Evolutionary conservation across 106 monocot species (phyloP).

Genomic region (Dendrobium nobile): DNA sequence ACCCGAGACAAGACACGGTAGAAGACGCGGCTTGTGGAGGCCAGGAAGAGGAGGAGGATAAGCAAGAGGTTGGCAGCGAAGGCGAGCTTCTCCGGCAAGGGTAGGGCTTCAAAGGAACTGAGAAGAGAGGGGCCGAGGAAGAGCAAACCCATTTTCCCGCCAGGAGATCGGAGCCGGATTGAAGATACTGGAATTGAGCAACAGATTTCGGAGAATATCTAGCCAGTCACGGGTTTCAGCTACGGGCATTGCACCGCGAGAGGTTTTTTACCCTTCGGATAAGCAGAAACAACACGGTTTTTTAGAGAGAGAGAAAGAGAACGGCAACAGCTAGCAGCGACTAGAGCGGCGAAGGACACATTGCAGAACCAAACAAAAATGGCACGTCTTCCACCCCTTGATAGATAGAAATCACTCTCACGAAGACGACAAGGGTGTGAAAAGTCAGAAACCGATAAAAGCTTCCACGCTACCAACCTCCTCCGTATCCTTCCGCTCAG

Average conservation of each 20-base stretch:
- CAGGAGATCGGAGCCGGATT: background rate
- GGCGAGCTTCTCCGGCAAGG: constrained; percentile 24
- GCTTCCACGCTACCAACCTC: background rate
- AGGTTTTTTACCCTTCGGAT: background rate
- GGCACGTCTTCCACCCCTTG: background rate
- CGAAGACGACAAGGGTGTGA: background rate
- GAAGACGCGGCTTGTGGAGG: constrained; percentile 15
- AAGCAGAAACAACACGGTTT: background rate
- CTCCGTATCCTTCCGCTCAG: background rate
- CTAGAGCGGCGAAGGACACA: constrained; percentile 7
- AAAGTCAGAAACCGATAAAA: background rate
- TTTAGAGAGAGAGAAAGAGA: background rate
- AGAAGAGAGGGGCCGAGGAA: background rate
- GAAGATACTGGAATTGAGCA: constrained; percentile 5
- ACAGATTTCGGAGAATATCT: background rate
- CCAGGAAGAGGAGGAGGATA: constrained; percentile 16
- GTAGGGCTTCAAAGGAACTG: constrained; percentile 20
- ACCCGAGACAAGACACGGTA: constrained; percentile 14
- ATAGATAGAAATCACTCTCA: background rate
- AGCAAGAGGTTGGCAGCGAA: constrained; percentile 22
- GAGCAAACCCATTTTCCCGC: constrained; percentile 25
- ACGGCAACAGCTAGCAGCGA: constrained; percentile 10
- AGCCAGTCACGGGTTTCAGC: background rate
- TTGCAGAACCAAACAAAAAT: constrained; percentile 6
- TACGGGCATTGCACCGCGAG: constrained; percentile 35